These are phyloP conservation scores for Fusarium torreyae DNA, from an alignment of 2,329 filamentous ascomycete species.

Conservation along the genomic window DNA sequence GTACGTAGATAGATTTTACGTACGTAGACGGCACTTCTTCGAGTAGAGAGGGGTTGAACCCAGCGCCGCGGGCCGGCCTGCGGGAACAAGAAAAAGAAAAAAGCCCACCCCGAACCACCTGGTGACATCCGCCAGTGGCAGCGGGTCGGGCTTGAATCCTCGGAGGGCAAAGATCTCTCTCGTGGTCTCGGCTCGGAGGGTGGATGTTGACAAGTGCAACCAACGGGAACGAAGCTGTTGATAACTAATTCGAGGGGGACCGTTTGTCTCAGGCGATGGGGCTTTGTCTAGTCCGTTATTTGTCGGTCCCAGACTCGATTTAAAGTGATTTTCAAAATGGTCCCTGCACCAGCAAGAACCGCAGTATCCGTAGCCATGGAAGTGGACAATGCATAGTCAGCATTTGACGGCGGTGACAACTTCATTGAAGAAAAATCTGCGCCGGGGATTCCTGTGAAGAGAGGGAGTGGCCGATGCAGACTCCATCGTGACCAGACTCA, in stretches of 20 bases:
- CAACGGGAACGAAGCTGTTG: slow-evolving; percentile 42
- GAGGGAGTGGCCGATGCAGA: slow-evolving; percentile 40
- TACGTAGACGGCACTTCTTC: slow-evolving; percentile 29
- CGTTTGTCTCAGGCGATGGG: slow-evolving; percentile 41
- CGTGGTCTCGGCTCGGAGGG: slow-evolving; percentile 20
- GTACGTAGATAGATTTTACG: slow-evolving; percentile 31
- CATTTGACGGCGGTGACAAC: slow-evolving; percentile 35
- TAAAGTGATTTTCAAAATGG: slow-evolving; percentile 37
- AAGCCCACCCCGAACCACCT: slow-evolving; percentile 46
- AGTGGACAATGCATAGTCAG: slow-evolving; percentile 26
- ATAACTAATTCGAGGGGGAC: slow-evolving; percentile 43
- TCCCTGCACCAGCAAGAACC: slow-evolving; percentile 38
- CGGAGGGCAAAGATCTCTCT: slow-evolving; percentile 37
- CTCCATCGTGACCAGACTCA: slow-evolving; percentile 44
- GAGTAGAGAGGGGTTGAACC: slow-evolving; percentile 38
- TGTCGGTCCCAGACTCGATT: slow-evolving; percentile 37
- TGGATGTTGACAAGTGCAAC: slow-evolving; percentile 25
- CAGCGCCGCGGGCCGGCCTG: slow-evolving; percentile 45
- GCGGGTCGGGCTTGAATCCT: slow-evolving; percentile 32
- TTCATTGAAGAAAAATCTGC: slow-evolving; percentile 43
- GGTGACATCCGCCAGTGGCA: slow-evolving; percentile 39
- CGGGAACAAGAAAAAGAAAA: slow-evolving; percentile 36
- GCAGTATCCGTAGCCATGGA: slow-evolving; percentile 29
- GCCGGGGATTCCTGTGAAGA: slow-evolving; percentile 25
- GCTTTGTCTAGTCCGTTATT: slow-evolving; percentile 23